Evolutionary conservation across 164 flowering plant genomes (phyloP).

Genomic region (Akebia trifoliata): DNA sequence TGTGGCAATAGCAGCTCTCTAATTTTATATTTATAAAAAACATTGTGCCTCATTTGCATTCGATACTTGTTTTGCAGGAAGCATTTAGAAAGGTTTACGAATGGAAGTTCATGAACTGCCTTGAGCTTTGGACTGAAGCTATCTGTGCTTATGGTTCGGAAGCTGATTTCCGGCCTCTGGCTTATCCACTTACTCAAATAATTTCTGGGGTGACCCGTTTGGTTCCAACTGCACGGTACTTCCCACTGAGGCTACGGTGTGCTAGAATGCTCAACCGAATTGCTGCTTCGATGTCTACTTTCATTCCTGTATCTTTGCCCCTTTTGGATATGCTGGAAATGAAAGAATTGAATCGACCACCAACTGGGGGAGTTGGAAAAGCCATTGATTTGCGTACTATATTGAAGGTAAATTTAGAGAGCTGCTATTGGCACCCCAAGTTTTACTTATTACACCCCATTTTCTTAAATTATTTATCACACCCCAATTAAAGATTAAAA

Average conservation of each 20-base stretch:
- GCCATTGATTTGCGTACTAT: slow-evolving; percentile 65
- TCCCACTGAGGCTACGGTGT: slow-evolving; percentile 87
- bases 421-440: too few species aligned
- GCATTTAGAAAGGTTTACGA: slow-evolving; percentile 77
- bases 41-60: not conserved
- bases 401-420: slow-evolving; percentile 63
- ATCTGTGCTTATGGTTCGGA: slow-evolving; percentile 70
- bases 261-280: slow-evolving; percentile 87
- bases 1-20: too few species aligned
- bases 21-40: not conserved
- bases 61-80: slow-evolving; percentile 43
- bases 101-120: slow-evolving; percentile 95
- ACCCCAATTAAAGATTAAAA: too few species aligned
- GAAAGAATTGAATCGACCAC: slow-evolving; percentile 72
- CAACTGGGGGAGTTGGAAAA: slow-evolving; percentile 83
- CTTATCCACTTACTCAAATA: slow-evolving; percentile 88
- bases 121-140: slow-evolving; percentile 94
- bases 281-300: slow-evolving; percentile 68
- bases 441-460: too few species aligned
- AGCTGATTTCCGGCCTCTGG: slow-evolving; percentile 68
- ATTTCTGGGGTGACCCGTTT: slow-evolving; percentile 80
- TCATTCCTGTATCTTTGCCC: slow-evolving; percentile 73
- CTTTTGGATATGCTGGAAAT: slow-evolving; percentile 92
- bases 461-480: too few species aligned
- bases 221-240: slow-evolving; percentile 85